phyloP scores from a whole-genome alignment of 805 yeast genomes.

The Candida namnaoensis region DNA sequence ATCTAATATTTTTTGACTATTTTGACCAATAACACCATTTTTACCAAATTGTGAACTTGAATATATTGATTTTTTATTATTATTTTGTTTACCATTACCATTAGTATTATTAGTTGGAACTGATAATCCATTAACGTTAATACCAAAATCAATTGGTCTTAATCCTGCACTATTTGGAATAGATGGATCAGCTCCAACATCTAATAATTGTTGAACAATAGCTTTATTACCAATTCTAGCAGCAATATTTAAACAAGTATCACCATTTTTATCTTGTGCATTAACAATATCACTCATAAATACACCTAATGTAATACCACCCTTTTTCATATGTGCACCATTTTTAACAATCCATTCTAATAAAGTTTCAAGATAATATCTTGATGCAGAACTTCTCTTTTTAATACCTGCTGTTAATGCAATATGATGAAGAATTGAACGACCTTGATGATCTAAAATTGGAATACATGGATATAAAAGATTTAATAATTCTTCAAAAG shows the following conservation, averaged over 20 bases:
- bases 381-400: constrained; percentile 63
- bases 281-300: constrained; percentile 70
- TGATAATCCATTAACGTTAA: constrained; percentile 30
- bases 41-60: background rate
- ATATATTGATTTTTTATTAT: background rate
- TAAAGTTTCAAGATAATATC: constrained; percentile 63
- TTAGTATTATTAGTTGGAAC: background rate
- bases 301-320: constrained; percentile 40
- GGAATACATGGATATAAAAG: constrained; percentile 68
- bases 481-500: constrained; percentile 64
- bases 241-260: constrained; percentile 88
- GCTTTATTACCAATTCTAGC: constrained; percentile 81
- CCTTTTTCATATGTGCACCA: constrained; percentile 35
- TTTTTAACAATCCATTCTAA: constrained; percentile 70
- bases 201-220: constrained; percentile 71
- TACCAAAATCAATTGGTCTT: constrained; percentile 81
- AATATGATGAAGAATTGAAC: constrained; percentile 84
- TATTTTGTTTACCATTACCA: background rate
- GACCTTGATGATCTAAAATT: constrained; percentile 56
- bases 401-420: constrained; percentile 71
- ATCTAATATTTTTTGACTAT: constrained; percentile 32
- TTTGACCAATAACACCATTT: constrained; percentile 6
- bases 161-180: constrained; percentile 81
- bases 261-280: constrained; percentile 89
- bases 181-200: constrained; percentile 79